Conservation (phyloP, 139 green algal species). For the Haematococcus lacustris region DNA sequence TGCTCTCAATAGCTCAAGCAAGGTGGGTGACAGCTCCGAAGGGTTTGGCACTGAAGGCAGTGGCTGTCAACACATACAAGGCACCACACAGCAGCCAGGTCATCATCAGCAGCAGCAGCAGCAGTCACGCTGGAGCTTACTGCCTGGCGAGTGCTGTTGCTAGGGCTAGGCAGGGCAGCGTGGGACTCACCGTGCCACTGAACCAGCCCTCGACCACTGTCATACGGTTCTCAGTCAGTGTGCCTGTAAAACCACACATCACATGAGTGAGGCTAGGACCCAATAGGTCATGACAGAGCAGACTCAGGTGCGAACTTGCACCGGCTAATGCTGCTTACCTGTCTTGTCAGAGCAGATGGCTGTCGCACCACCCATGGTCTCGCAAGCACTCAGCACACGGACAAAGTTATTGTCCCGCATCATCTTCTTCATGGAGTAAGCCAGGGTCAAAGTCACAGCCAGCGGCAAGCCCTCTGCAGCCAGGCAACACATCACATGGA, state of each 20-base stretch:
- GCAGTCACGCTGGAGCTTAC: too few species aligned
- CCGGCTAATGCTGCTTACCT: background rate
- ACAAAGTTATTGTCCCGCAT: slow-evolving; percentile 82
- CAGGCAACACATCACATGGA: too few species aligned
- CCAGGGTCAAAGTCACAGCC: slow-evolving; percentile 85
- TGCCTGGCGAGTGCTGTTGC: too few species aligned
- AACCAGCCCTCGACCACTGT: slow-evolving; percentile 92
- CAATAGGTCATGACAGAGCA: background rate
- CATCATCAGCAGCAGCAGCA: too few species aligned
- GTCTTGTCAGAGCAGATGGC: slow-evolving; percentile 96
- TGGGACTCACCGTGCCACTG: slow-evolving; percentile 33
- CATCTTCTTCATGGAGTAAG: slow-evolving; percentile 94
- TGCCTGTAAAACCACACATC: slow-evolving; percentile 44
- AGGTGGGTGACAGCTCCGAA: slow-evolving; percentile 29
- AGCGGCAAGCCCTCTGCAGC: too few species aligned
- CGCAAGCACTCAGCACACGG: slow-evolving; percentile 55
- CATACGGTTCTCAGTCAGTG: slow-evolving; percentile 98
- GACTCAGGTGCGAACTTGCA: background rate
- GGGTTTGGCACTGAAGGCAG: slow-evolving; percentile 34
- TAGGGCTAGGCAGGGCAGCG: too few species aligned
- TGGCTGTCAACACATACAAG: too few species aligned
- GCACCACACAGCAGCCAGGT: too few species aligned
- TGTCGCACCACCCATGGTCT: slow-evolving; percentile 98
- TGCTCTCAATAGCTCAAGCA: slow-evolving; percentile 48
- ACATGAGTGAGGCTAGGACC: background rate